A percentile compares a stretch with the other conserved stretches of the same genome.
phyloP scores from a whole-genome alignment of 331 rosid species.

The Acacia pycnantha region DNA sequence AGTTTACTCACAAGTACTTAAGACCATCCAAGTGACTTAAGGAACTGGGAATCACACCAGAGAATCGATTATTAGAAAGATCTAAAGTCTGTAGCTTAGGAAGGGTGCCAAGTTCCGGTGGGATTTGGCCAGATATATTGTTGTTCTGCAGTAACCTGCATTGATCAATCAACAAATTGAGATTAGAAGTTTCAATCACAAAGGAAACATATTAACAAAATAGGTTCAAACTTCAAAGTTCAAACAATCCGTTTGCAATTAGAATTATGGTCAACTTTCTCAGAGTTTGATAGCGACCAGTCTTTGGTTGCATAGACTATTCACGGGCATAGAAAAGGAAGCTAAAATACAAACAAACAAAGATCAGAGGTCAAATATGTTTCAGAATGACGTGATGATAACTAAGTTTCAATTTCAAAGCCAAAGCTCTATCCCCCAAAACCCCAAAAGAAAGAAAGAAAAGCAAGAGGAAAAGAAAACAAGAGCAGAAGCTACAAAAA shows the following conservation, averaged over 20 bases:
- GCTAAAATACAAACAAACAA: neutral
- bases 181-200: constrained; percentile 10
- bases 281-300: constrained; percentile 27
- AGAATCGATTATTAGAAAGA: constrained; percentile 79
- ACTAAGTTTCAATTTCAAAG: neutral
- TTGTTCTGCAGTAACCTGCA: constrained; percentile 84
- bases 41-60: constrained; percentile 64
- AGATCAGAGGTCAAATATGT: neutral
- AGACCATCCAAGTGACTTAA: constrained; percentile 67
- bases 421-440: neutral
- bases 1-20: constrained; percentile 67
- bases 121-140: constrained; percentile 79
- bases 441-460: neutral
- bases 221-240: neutral
- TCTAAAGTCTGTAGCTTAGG: constrained; percentile 81
- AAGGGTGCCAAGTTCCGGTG: constrained; percentile 71
- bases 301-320: neutral
- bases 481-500: neutral
- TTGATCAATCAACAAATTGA: constrained; percentile 14
- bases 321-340: constrained; percentile 8
- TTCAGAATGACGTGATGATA: neutral
- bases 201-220: neutral
- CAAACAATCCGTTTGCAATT: neutral
- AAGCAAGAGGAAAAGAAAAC: neutral
- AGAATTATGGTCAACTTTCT: neutral